Percentiles rank a stretch among this genome's conserved stretches.
These are phyloP conservation scores for Phytophthora litchii DNA, from an alignment of 352 stramenopile species.

Conservation along the genomic window DNA sequence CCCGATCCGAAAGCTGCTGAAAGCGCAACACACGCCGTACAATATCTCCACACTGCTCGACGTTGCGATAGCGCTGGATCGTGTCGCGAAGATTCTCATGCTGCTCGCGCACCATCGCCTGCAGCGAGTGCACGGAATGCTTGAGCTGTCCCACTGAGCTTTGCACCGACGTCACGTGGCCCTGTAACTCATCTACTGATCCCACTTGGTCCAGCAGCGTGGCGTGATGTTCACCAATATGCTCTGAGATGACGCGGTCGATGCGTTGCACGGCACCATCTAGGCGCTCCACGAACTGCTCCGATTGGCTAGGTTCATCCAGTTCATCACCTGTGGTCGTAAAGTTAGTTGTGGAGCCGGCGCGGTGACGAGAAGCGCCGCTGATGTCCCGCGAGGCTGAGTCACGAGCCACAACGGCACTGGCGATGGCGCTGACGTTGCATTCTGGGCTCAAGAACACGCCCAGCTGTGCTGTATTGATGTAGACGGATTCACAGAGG, in stretches of 20 bases:
- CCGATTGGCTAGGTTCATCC: slow-evolving; percentile 56
- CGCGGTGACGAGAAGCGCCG: slow-evolving; percentile 17
- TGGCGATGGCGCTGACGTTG: slow-evolving; percentile 81
- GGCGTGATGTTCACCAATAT: slow-evolving; percentile 78
- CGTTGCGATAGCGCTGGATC: slow-evolving; percentile 80
- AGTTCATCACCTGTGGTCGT: slow-evolving; percentile 10
- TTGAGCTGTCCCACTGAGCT: slow-evolving; percentile 71
- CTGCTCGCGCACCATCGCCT: slow-evolving; percentile 58
- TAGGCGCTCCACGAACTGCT: slow-evolving; percentile 77
- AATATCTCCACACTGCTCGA: slow-evolving; percentile 77
- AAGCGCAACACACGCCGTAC: slow-evolving; percentile 77
- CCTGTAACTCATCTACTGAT: slow-evolving; percentile 78
- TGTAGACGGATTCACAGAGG: not conserved
- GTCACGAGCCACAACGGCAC: slow-evolving; percentile 73
- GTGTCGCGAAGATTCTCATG: slow-evolving; percentile 60
- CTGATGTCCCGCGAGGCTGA: slow-evolving; percentile 43
- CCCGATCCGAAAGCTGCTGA: slow-evolving; percentile 69
- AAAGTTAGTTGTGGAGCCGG: slow-evolving; percentile 26
- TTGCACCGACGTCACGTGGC: slow-evolving; percentile 61
- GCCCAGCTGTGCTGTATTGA: slow-evolving; percentile 61
- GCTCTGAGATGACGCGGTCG: slow-evolving; percentile 78
- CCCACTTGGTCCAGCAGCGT: slow-evolving; percentile 74
- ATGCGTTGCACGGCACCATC: slow-evolving; percentile 71
- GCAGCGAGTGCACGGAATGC: slow-evolving; percentile 61
- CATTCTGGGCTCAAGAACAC: slow-evolving; percentile 79